Base-by-base conservation (phyloP, 2,329 filamentous ascomycete species). In the Colletotrichum nymphaeae region DNA sequence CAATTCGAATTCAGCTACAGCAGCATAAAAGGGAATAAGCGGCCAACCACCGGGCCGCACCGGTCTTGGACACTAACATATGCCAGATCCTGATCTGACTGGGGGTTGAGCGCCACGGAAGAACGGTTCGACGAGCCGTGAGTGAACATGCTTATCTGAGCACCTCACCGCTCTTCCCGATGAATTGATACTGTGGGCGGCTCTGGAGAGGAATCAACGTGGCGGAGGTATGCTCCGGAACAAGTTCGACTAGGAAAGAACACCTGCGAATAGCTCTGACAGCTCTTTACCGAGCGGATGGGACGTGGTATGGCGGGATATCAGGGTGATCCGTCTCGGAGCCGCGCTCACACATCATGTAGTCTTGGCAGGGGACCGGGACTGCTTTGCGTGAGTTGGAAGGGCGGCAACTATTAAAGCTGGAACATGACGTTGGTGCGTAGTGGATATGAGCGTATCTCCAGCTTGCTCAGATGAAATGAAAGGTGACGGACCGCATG, bases 1-100 rank as follows among this genome's bases (percentile, higher is more conserved):
- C 24, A 28, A 32, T 19, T 49, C 22, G n/a, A 42, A 19, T 22
- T 46, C 46, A 67, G 56, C 63, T 63, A 67, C 56, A 28, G 19
- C 67, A 53, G 28, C 56, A 55, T 12, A 4, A 16, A 16, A 59
- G 65, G 42, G 42, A 46, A 9, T 12, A 19, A 53, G 57, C 65
- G 26, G 52, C 37, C 58, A 58, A 53, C 58, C 56, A 56, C 55
- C 64, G 52, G 52, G 69, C 64, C 64, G 64, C 69, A 69, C 57
- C 65, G 65, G 58, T 58, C 59, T 59, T 60, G 14, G 30, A 22
- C 24, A 57, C 64, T 59, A 58, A 59, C 42, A 35, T 53, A 57
- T 71, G 46, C 42, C 65, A 64, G 55, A 63, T 69, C 53, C 22
- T 32, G 37, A 59, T 59, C n/a, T 28, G 46, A 24, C 35, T 69